Evolutionary conservation across 495 filamentous ascomycete genomes (phyloP).

Genomic region (Aspergillus affinis): DNA sequence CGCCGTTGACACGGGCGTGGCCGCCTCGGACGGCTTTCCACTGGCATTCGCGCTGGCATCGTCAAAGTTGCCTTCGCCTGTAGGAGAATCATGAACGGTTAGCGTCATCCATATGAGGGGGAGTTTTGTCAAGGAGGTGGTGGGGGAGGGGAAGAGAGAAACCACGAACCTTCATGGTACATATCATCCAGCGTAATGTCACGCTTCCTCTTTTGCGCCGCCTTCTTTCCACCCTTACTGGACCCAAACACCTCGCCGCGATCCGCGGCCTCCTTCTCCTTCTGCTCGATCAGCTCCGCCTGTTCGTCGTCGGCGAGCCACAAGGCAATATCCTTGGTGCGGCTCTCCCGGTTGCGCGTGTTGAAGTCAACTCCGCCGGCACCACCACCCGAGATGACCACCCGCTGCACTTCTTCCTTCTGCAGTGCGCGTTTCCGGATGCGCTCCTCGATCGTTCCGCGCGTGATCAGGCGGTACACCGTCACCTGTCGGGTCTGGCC

Average conservation of each 20-base stretch:
- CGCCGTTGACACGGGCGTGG: conserved; percentile 66
- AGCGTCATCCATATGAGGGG: neutral
- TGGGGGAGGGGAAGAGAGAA: no score
- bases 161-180: conserved; percentile 90
- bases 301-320: conserved; percentile 97
- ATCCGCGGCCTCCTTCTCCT: conserved; percentile 77
- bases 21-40: conserved; percentile 78
- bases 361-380: conserved; percentile 89
- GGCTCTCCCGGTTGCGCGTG: conserved; percentile 82
- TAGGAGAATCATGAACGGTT: conserved; percentile 10
- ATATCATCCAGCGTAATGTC: conserved; percentile 88
- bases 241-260: conserved; percentile 49
- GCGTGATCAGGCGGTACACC: conserved; percentile 95
- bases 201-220: conserved; percentile 62
- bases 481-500: conserved; percentile 96
- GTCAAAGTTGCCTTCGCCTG: conserved; percentile 93
- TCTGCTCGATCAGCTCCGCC: conserved; percentile 83
- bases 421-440: conserved; percentile 96
- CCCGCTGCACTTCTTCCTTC: conserved; percentile 98
- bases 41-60: conserved; percentile 72
- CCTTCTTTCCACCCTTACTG: conserved; percentile 57
- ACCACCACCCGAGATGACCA: conserved; percentile 91
- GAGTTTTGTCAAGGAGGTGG: neutral
- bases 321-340: conserved; percentile 93
- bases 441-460: conserved; percentile 96